Conservation (phyloP, 2,329 filamentous ascomycete genomes). For the Dendrostoma leiphaemia region DNA sequence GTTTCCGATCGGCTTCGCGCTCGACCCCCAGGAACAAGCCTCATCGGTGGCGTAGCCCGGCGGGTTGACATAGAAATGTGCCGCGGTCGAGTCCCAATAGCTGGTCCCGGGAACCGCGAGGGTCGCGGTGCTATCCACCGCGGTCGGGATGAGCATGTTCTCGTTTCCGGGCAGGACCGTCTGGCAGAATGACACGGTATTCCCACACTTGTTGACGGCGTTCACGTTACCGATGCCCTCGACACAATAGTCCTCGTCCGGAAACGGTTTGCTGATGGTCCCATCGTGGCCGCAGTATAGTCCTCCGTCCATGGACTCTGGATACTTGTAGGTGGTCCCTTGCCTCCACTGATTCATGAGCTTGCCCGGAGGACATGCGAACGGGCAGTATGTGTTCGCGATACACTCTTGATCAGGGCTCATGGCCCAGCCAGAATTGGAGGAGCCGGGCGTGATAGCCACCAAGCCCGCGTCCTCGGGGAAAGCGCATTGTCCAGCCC, state of each 20-base stretch:
- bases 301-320: slow-evolving; percentile 74
- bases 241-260: slow-evolving; percentile 65
- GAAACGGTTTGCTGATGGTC: slow-evolving; percentile 67
- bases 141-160: slow-evolving; percentile 79
- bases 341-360: slow-evolving; percentile 80
- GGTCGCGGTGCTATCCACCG: slow-evolving; percentile 53
- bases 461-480: slow-evolving; percentile 66
- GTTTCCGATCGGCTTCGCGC: slow-evolving; percentile 64
- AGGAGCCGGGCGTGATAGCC: slow-evolving; percentile 58
- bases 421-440: slow-evolving; percentile 78
- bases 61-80: slow-evolving; percentile 80
- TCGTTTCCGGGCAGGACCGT: slow-evolving; percentile 78
- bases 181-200: slow-evolving; percentile 70
- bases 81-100: slow-evolving; percentile 72
- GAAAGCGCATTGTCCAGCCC: slow-evolving; percentile 62
- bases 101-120: slow-evolving; percentile 67
- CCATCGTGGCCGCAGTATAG: slow-evolving; percentile 69
- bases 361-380: slow-evolving; percentile 73
- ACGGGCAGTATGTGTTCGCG: slow-evolving; percentile 69
- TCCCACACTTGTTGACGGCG: slow-evolving; percentile 64
- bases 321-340: slow-evolving; percentile 65
- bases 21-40: slow-evolving; percentile 71
- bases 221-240: slow-evolving; percentile 64
- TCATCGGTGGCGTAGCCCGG: slow-evolving; percentile 60
- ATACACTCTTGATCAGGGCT: slow-evolving; percentile 70